Evolutionary conservation across 2,329 filamentous ascomycete species (phyloP).

Genomic region (Fusarium camptoceras): DNA sequence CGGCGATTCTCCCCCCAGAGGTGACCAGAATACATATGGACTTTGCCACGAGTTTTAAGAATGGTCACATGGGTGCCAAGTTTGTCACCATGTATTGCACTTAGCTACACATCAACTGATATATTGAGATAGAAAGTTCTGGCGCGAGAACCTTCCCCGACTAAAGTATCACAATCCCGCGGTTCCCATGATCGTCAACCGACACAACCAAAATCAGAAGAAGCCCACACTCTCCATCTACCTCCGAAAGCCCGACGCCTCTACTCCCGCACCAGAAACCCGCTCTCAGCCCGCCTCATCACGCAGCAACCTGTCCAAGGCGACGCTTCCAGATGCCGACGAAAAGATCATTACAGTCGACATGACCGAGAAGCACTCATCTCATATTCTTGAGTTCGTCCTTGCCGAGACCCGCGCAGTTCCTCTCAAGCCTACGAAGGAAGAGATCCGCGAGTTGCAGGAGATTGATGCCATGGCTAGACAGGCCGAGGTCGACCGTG

Average conservation of each 20-base stretch:
- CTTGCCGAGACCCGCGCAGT: constrained; percentile 71
- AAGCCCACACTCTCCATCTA: constrained; percentile 75
- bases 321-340: constrained; percentile 59
- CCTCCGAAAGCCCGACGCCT: constrained; percentile 59
- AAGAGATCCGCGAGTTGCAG: constrained; percentile 70
- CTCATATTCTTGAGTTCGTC: constrained; percentile 72
- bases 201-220: constrained; percentile 66
- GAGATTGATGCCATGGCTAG: constrained; percentile 66
- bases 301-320: constrained; percentile 59
- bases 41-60: constrained; percentile 71
- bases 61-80: constrained; percentile 80
- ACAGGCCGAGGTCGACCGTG: constrained; percentile 65
- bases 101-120: constrained; percentile 15
- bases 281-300: constrained; percentile 61
- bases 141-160: constrained; percentile 82
- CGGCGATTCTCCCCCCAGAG: constrained; percentile 81
- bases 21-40: constrained; percentile 81
- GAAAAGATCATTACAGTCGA: constrained; percentile 68
- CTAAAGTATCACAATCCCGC: constrained; percentile 95
- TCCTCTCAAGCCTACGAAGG: constrained; percentile 65
- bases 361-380: constrained; percentile 72
- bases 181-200: constrained; percentile 84
- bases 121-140: constrained; percentile 78
- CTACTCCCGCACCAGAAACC: constrained; percentile 45
- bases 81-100: constrained; percentile 54